phyloP scores from a whole-genome alignment of 2,329 filamentous ascomycete genomes.

The Biscogniauxia marginata region DNA sequence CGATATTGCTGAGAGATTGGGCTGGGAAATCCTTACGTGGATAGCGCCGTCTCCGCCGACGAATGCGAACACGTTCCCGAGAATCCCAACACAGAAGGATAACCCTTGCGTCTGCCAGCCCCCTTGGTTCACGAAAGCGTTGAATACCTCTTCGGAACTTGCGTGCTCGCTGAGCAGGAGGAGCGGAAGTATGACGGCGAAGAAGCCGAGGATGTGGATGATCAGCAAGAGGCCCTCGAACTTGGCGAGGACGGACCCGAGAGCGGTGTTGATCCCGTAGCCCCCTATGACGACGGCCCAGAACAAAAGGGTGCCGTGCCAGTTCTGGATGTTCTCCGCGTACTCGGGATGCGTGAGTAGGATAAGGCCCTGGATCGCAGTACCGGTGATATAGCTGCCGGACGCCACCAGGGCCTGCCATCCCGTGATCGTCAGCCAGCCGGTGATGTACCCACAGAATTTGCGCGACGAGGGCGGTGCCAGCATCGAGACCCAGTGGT shows the following conservation, averaged over 20 bases:
- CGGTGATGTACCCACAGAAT: conserved; percentile 22
- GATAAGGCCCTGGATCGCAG: conserved; percentile 22
- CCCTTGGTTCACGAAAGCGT: conserved; percentile 24
- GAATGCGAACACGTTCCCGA: conserved; percentile 20
- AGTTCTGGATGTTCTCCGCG: conserved; percentile 12
- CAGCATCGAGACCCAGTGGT: conserved; percentile 28
- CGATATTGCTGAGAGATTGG: no score
- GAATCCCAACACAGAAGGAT: conserved; percentile 18
- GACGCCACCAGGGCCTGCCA: conserved; percentile 23
- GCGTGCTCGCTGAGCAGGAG: conserved; percentile 30
- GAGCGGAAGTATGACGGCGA: conserved; percentile 39
- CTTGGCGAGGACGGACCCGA: conserved; percentile 31
- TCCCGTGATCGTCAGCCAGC: conserved; percentile 21
- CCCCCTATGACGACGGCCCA: conserved; percentile 43
- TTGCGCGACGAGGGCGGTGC: conserved; percentile 17
- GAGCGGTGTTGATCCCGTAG: conserved; percentile 37
- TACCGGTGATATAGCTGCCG: conserved; percentile 14
- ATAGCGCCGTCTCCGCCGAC: conserved; percentile 20
- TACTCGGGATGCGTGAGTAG: conserved; percentile 21
- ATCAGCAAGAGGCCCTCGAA: conserved; percentile 42
- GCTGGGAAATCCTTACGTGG: conserved; percentile 13
- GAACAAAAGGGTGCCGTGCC: conserved; percentile 21
- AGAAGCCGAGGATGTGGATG: conserved; percentile 45
- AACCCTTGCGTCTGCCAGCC: conserved; percentile 23
- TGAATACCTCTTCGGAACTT: conserved; percentile 29